phyloP scores from a whole-genome alignment of 2,329 filamentous ascomycete species.

The Stachybotrys elegans region DNA sequence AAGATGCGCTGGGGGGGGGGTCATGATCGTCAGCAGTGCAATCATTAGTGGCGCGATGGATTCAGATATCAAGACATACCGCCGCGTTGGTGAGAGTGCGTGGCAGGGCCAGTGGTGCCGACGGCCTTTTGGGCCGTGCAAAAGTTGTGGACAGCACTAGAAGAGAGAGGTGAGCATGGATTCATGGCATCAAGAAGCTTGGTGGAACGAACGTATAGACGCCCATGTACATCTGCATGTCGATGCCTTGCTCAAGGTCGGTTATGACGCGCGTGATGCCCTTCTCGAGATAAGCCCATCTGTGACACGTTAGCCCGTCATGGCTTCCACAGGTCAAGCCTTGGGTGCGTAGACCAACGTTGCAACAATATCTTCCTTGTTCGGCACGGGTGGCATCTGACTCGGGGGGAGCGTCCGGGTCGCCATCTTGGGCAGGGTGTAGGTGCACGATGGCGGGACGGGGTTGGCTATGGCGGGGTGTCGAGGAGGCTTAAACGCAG shows the following conservation, averaged over 20 bases:
- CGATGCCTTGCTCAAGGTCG: slow-evolving; percentile 85
- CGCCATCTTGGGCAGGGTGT: slow-evolving; percentile 24
- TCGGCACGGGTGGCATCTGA: slow-evolving; percentile 53
- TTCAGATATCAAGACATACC: slow-evolving; percentile 41
- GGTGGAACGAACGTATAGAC: slow-evolving; percentile 70
- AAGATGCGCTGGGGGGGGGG: slow-evolving; percentile 63
- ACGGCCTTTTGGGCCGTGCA: slow-evolving; percentile 96
- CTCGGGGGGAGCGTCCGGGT: slow-evolving; percentile 27
- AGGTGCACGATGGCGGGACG: no score
- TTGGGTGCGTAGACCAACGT: slow-evolving; percentile 26
- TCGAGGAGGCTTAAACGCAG: no score
- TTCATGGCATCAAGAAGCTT: no score
- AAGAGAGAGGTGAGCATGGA: no score
- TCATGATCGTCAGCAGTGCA: slow-evolving; percentile 8
- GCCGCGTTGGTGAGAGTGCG: slow-evolving; percentile 46
- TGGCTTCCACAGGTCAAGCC: slow-evolving; percentile 20
- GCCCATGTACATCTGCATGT: slow-evolving; percentile 96
- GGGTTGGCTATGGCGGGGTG: no score
- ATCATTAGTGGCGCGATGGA: background rate
- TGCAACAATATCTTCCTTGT: slow-evolving; percentile 54
- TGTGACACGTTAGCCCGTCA: no score
- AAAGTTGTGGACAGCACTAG: slow-evolving; percentile 91
- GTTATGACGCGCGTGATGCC: slow-evolving; percentile 93
- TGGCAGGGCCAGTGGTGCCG: slow-evolving; percentile 42
- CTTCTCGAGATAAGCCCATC: slow-evolving; percentile 84